These are phyloP conservation scores for Candida nanaspora DNA, from an alignment of 805 yeast genomes.

Conservation along the genomic window DNA sequence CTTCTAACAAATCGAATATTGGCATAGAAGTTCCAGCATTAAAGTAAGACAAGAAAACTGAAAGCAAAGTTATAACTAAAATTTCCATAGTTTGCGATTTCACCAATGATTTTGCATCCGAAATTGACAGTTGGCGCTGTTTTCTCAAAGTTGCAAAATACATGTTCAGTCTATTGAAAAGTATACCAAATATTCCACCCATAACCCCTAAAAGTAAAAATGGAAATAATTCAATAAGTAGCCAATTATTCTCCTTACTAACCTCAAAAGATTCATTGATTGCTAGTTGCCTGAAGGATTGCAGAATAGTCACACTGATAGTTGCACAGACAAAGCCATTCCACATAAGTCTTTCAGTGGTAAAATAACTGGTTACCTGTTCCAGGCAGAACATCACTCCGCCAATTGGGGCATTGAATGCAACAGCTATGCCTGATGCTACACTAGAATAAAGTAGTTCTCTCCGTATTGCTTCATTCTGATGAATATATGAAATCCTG, in stretches of 20 bases:
- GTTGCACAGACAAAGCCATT: constrained; percentile 76
- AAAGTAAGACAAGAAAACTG: constrained; percentile 48
- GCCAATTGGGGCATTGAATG: constrained; percentile 83
- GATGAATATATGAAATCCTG: constrained; percentile 20
- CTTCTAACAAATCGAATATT: constrained; percentile 47
- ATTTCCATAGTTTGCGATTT: constrained; percentile 39
- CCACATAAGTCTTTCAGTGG: constrained; percentile 68
- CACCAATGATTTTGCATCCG: neutral
- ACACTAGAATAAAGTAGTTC: constrained; percentile 68
- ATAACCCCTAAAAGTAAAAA: constrained; percentile 61
- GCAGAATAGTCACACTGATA: constrained; percentile 56
- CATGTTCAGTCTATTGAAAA: constrained; percentile 42
- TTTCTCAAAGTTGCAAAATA: constrained; percentile 30
- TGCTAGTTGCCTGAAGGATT: constrained; percentile 38
- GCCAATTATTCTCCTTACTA: constrained; percentile 65
- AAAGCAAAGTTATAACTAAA: constrained; percentile 36
- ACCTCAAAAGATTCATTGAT: constrained; percentile 46
- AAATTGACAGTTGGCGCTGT: constrained; percentile 18
- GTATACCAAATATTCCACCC: constrained; percentile 63
- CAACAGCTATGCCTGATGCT: constrained; percentile 80
- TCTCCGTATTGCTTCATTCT: constrained; percentile 54
- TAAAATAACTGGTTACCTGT: constrained; percentile 55
- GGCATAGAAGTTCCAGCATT: constrained; percentile 47
- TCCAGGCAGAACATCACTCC: constrained; percentile 79
- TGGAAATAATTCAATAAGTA: constrained; percentile 61